Conservation (phyloP, 495 filamentous ascomycete genomes). For the Aspergillus wentii region DNA sequence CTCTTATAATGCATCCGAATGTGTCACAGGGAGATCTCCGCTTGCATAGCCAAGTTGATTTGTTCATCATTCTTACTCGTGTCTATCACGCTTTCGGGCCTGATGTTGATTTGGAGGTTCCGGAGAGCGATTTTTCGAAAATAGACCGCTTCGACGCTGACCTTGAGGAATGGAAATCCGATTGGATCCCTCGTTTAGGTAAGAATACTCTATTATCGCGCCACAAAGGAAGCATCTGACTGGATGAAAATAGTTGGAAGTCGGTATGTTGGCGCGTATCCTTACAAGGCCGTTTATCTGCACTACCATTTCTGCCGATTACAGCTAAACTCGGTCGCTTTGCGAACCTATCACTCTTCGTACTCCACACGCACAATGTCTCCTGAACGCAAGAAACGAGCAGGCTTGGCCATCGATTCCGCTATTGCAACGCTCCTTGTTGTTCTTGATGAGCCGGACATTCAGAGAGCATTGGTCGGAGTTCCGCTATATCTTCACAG, state of each 20-base stretch:
- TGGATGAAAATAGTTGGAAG: conserved; percentile 35
- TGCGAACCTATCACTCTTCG: conserved; percentile 49
- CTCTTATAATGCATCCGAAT: conserved; percentile 38
- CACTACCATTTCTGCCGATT: conserved; percentile 53
- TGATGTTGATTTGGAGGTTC: conserved; percentile 49
- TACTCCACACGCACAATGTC: conserved; percentile 45
- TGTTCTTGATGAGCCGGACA: conserved; percentile 46
- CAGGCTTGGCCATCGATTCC: conserved; percentile 50
- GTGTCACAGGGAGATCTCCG: conserved; percentile 48
- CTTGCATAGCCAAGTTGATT: conserved; percentile 51
- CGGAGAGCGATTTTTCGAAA: conserved; percentile 37
- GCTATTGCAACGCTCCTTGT: conserved; percentile 47
- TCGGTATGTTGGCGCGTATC: conserved; percentile 48
- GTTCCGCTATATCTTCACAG: conserved; percentile 51
- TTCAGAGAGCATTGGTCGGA: conserved; percentile 45
- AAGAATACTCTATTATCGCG: conserved; percentile 13
- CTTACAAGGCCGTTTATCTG: conserved; percentile 47
- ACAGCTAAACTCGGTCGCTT: conserved; percentile 52
- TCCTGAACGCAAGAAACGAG: conserved; percentile 45
- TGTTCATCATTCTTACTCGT: conserved; percentile 54
- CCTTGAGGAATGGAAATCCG: conserved; percentile 40
- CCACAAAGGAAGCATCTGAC: too few relatives aligned
- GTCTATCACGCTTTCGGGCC: conserved; percentile 56
- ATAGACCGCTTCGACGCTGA: conserved; percentile 42
- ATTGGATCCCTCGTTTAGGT: conserved; percentile 48